Conservation (phyloP, 1,284 basidiomycete species). For the Boletus mariae region DNA sequence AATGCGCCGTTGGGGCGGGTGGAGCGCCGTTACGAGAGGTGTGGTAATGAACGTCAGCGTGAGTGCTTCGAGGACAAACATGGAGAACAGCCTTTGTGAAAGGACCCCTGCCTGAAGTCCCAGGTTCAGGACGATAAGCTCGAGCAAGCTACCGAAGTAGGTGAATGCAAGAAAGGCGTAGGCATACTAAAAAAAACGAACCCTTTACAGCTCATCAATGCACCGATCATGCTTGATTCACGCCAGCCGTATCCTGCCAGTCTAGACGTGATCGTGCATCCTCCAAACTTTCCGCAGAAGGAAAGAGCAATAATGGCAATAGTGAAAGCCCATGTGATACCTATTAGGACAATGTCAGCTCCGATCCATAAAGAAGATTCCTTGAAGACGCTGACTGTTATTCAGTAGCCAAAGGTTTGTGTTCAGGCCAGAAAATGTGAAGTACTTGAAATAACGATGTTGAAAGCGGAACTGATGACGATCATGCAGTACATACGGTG, state of each 20-base stretch:
- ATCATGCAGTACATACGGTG: constrained; percentile 44
- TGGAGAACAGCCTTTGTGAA: no score
- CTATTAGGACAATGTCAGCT: constrained; percentile 48
- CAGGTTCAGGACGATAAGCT: no score
- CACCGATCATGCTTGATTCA: no score
- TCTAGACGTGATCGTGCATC: constrained; percentile 68
- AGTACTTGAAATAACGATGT: constrained; percentile 54
- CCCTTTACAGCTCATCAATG: no score
- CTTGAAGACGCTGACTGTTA: constrained; percentile 41
- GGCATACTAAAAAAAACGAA: no score
- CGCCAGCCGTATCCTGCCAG: constrained; percentile 56
- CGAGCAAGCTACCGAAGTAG: no score
- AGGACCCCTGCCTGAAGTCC: no score
- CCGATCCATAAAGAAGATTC: constrained; percentile 6
- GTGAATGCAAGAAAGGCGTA: no score
- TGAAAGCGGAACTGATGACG: neutral
- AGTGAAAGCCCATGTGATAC: constrained; percentile 88
- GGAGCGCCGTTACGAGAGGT: no score
- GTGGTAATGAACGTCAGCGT: no score
- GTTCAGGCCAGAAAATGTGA: constrained; percentile 81
- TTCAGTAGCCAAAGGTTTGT: constrained; percentile 84
- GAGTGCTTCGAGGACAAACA: no score
- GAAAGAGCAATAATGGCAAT: constrained; percentile 79
- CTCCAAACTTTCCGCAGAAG: constrained; percentile 80
- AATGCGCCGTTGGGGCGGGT: no score